Evolutionary conservation across 2,329 filamentous ascomycete species (phyloP), one percentile per base, ranked within the genome.

Genomic region (Harringtonia lauricola): DNA sequence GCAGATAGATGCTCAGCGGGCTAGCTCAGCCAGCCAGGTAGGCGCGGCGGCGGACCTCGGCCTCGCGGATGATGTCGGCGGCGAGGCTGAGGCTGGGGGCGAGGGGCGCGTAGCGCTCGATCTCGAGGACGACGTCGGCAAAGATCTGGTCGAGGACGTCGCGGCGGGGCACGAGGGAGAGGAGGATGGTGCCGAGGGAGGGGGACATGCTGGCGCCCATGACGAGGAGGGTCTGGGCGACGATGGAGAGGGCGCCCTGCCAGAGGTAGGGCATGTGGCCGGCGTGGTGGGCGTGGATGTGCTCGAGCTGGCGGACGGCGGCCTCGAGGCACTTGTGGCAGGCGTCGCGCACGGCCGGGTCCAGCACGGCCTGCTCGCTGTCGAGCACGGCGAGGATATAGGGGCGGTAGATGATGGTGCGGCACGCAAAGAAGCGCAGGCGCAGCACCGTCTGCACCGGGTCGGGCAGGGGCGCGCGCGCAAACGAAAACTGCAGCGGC

Each of bases 181-280:
- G 49, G 58, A 90, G 67, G 34, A 89, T 78, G 40, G 68, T 72
- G 21, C 76, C 78, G 3, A 90, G 72, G 6, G 80, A 80, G 1
- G 80, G 79, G 9, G 81, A 88, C 78, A 90, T 85, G 15, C 82
- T 87, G 15, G 85, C 83, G 8, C 84, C 86, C 85, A 92, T 90
- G 29, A 92, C 76, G 36, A 92, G 68, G 15, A 92, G 68, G 2
- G 83, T 83, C 60, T 92, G 86, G 7, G 83, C 87, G 19, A 89
- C 83, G 56, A 92, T 86, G 19, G 83, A 88, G 31, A 92, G 70
- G 9, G 85, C 83, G 17, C 85, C 85, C 65, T 90, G 86, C 81
- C 84, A 92, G 18, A 90, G 72, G 61, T 90, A 92, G 13, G 85
- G 85, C 66, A 92, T 81, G 58, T 90, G 85, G 41, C 86, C 85